Evolutionary conservation across 2,329 filamentous ascomycete genomes (phyloP).

Genomic region (Ascochyta clinopodiicola): DNA sequence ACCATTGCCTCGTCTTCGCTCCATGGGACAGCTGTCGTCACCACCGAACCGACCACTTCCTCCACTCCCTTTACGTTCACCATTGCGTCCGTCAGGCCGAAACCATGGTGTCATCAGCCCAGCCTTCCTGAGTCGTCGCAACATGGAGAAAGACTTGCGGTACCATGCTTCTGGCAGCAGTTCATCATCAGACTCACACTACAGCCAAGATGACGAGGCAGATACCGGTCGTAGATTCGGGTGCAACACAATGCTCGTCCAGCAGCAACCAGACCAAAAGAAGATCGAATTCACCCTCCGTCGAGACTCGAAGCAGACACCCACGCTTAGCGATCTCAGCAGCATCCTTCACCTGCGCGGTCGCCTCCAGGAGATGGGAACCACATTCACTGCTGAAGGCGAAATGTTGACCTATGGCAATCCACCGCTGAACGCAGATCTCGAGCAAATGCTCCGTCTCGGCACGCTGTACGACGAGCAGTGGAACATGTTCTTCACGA

Average conservation of each 20-base stretch:
- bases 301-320: not conserved
- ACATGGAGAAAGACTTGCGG: not conserved
- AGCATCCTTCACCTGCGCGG: not conserved
- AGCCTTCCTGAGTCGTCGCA: not conserved
- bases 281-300: not conserved
- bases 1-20: not conserved
- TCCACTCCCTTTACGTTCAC: not conserved
- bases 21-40: not conserved
- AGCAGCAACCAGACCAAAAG: not conserved
- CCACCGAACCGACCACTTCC: conserved; percentile 1
- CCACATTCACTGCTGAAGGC: conserved; percentile 9
- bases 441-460: conserved; percentile 17
- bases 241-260: not conserved
- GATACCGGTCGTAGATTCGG: not conserved
- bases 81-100: not conserved
- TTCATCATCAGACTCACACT: not conserved
- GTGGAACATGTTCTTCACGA: conserved; percentile 13
- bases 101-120: not conserved
- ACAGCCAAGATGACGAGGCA: not conserved
- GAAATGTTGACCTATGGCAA: conserved; percentile 18
- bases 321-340: not conserved
- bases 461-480: conserved; percentile 17
- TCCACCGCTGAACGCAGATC: conserved; percentile 3
- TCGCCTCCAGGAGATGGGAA: conserved; percentile 15
- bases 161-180: not conserved